Base-by-base conservation (phyloP, 257 asterid species). In the Solanum megistacrolobum region DNA sequence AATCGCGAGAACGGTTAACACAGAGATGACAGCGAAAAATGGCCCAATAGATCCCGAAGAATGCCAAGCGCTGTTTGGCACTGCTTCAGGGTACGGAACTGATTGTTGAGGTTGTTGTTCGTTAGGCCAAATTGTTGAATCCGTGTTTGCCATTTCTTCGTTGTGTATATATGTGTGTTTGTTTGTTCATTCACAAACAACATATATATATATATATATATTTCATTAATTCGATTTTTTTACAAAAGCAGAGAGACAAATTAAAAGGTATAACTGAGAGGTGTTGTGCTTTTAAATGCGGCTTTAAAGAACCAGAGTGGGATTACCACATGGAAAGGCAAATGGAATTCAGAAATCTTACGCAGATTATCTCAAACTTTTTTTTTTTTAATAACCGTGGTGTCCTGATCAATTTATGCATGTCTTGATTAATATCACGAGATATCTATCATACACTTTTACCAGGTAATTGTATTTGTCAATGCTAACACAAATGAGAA, bases 1-100 rank as follows among this genome's bases (percentile, higher is more conserved):
- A 27, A 89, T 36, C 8, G 92, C 88, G 48, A 91, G 91, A 41
- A 91, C 65, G 0, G 88, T 73, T 23, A 91, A 76, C 3, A 89
- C 87, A n/a, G 92, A 91, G 25, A 91, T 89, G 20, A 89, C 93
- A 10, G 91, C 93, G 35, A 91, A 85, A 73, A 91, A 89, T 13
- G 93, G 92, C 3, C 92, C 90, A 25, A 91, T 89, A 6, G 93
- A 86, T n/a, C 92, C 91, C 3, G 91, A 88, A 60, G 93, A 88
- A 35, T 48, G 83, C 88, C 89, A 68, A 4, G 52, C 36, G 27
- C 81, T 83, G 74, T 32, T 82, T 36, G 89, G 55, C 20, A 43
- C 84, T 13, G 84, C 69, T 78, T 41, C 85, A 36, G 91, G 66
- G 62, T 35, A 23, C 23, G 90, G 90, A 20, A 88, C 69, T 52